Evolutionary conservation across 129 eudicot species (phyloP).

Genomic region (Tagetes patula): DNA sequence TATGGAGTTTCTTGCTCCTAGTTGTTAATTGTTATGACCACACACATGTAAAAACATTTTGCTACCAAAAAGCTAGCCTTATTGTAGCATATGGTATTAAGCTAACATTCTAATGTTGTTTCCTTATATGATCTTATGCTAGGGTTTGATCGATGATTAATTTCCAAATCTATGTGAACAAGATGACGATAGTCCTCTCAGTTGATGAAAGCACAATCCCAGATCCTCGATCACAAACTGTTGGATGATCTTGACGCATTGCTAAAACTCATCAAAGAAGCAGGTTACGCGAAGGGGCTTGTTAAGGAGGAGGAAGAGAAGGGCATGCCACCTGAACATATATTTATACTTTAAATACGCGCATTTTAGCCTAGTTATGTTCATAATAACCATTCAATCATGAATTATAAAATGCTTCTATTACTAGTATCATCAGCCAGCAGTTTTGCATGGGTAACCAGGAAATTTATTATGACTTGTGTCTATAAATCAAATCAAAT

Average conservation of each 20-base stretch:
- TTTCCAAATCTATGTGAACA: constrained; percentile 51
- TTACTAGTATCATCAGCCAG: constrained; percentile 34
- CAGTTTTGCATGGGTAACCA: constrained; percentile 27
- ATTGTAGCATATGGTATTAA: neutral
- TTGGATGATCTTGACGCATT: constrained; percentile 48
- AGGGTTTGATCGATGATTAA: constrained; percentile 56
- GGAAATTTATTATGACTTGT: constrained; percentile 30
- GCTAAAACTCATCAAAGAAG: constrained; percentile 47
- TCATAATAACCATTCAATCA: neutral
- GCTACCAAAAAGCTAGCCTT: neutral
- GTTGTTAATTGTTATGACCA: constrained; percentile 53
- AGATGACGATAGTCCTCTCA: constrained; percentile 47
- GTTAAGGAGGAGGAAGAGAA: constrained; percentile 32
- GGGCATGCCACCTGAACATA: constrained; percentile 1
- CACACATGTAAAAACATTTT: constrained; percentile 45
- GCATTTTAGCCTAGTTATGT: neutral
- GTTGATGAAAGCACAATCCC: constrained; percentile 45
- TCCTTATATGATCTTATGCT: constrained; percentile 9
- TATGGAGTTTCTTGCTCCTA: constrained; percentile 47
- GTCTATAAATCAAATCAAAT: constrained; percentile 33
- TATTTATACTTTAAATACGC: neutral
- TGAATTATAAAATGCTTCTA: constrained; percentile 23
- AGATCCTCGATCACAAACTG: constrained; percentile 38
- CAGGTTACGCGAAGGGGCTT: constrained; percentile 45
- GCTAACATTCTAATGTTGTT: constrained; percentile 1